These are phyloP conservation scores for Oryza glumipatula DNA, from an alignment of 176 grass and related monocot genomes.

Conservation along the genomic window DNA sequence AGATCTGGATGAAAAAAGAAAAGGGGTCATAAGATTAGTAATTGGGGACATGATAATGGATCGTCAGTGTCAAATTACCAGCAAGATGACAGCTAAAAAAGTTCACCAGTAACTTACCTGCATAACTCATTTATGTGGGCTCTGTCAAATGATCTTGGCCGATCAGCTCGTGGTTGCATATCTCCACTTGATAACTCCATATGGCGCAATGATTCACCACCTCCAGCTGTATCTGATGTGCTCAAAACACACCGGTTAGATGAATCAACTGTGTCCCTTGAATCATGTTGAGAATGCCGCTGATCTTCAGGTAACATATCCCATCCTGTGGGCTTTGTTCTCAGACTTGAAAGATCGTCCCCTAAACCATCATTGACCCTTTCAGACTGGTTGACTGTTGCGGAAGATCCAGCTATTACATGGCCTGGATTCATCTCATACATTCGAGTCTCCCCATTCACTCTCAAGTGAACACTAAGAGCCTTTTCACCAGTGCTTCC, in stretches of 20 bases:
- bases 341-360: conserved; percentile 48
- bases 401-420: conserved; percentile 33
- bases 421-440: conserved; percentile 34
- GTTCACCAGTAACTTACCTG: conserved; percentile 59
- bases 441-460: conserved; percentile 32
- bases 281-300: conserved; percentile 30
- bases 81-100: conserved; percentile 28
- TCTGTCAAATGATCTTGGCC: conserved; percentile 54
- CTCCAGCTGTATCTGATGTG: conserved; percentile 40
- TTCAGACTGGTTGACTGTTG: conserved; percentile 22
- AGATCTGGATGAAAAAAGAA: conserved; percentile 55
- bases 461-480: conserved; percentile 31
- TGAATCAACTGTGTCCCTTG: conserved; percentile 47
- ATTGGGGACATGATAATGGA: conserved; percentile 4
- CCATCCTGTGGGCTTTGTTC: conserved; percentile 70
- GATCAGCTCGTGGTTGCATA: conserved; percentile 41
- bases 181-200: conserved; percentile 50
- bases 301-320: conserved; percentile 66
- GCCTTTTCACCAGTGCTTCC: conserved; percentile 24
- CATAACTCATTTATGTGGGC: conserved; percentile 49
- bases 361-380: conserved; percentile 41
- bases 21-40: not conserved
- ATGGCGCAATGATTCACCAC: conserved; percentile 31
- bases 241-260: conserved; percentile 37
- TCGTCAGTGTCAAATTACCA: conserved; percentile 20